phyloP scores from a whole-genome alignment of 2,329 filamentous ascomycete genomes.

The Cercospora janseana region DNA sequence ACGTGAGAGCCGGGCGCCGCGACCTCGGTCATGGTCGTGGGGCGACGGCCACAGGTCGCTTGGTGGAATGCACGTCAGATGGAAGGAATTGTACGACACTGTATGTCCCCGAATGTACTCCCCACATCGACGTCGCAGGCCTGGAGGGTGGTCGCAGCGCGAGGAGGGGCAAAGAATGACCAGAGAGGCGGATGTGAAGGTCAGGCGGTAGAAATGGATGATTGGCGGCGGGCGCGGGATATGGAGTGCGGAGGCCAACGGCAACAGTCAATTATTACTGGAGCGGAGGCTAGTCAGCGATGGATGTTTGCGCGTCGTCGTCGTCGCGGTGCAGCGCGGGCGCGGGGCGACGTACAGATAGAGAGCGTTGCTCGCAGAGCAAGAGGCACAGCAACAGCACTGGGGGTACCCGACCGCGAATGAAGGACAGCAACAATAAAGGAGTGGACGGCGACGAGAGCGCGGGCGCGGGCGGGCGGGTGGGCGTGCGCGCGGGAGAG shows the following conservation, averaged over 20 bases:
- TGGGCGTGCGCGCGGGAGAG: slow-evolving; percentile 15
- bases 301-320: slow-evolving; percentile 8
- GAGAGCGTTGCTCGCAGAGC: slow-evolving; percentile 25
- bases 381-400: slow-evolving; percentile 24
- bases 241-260: slow-evolving; percentile 1
- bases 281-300: slow-evolving; percentile 9
- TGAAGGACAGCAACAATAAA: slow-evolving; percentile 22
- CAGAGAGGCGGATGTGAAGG: background rate
- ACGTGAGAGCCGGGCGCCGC: slow-evolving; percentile 30
- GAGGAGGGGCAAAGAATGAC: background rate
- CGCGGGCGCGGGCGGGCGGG: slow-evolving; percentile 9
- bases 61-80: slow-evolving; percentile 4
- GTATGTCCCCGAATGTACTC: background rate
- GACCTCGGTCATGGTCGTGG: slow-evolving; percentile 32
- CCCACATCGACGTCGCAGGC: slow-evolving; percentile 4
- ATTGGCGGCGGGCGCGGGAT: background rate
- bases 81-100: slow-evolving; percentile 12
- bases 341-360: slow-evolving; percentile 22
- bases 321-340: slow-evolving; percentile 3
- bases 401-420: slow-evolving; percentile 19
- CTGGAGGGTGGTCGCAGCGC: background rate
- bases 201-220: background rate
- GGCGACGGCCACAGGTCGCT: slow-evolving; percentile 7
- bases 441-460: slow-evolving; percentile 26
- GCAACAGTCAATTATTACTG: slow-evolving; percentile 17